These are phyloP conservation scores for Quercus rubra DNA, from an alignment of 306 rosid species.

Conservation along the genomic window DNA sequence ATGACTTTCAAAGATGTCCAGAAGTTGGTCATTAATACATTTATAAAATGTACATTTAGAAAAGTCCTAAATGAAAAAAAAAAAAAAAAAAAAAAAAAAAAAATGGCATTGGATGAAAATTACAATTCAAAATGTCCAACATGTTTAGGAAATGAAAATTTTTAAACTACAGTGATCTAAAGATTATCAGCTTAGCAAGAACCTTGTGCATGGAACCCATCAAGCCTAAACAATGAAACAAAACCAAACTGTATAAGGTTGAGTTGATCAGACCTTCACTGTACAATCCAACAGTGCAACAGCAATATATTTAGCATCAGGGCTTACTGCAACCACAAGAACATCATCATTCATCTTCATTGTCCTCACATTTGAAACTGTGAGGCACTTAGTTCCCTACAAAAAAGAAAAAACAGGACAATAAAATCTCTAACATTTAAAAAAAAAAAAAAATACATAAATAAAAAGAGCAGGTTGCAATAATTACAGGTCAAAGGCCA, in stretches of 20 bases:
- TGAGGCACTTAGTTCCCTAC: conserved; percentile 65
- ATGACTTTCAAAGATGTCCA: not conserved
- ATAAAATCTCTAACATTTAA: not conserved
- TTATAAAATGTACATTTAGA: not conserved
- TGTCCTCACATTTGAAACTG: conserved; percentile 59
- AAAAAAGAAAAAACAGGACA: conserved; percentile 14
- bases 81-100: not conserved
- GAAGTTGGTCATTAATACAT: not conserved
- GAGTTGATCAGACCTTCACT: conserved; percentile 64
- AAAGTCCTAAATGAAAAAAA: not conserved
- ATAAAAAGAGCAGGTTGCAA: not conserved
- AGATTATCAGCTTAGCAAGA: not conserved
- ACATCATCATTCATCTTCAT: conserved; percentile 90
- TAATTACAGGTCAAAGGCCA: not conserved
- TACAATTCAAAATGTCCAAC: not conserved
- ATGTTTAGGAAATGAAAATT: not conserved
- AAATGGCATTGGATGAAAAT: not conserved
- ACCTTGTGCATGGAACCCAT: not conserved
- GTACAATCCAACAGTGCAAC: conserved; percentile 79
- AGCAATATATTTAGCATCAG: conserved; percentile 84
- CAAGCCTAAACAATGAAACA: not conserved
- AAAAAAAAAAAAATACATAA: too few species aligned
- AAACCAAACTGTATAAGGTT: conserved; percentile 13
- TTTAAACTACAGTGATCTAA: not conserved
- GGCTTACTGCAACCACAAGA: conserved; percentile 77